A percentile compares a stretch with the other conserved stretches of the same genome.
These are phyloP conservation scores for Aspergillus neoniger DNA, from an alignment of 2,329 filamentous ascomycete species.

Conservation along the genomic window DNA sequence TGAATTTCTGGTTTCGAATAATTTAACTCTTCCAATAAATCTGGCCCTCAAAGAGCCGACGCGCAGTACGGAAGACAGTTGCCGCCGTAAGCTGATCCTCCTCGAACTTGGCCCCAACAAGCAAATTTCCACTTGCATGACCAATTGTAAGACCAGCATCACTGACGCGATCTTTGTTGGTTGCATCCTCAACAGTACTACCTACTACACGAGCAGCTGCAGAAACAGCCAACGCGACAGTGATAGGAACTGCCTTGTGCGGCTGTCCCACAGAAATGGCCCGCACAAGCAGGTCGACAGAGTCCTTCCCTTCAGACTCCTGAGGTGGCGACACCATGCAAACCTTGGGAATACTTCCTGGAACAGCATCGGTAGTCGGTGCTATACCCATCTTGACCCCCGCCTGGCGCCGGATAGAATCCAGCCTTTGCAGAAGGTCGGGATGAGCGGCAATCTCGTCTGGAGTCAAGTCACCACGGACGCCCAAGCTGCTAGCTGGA, in stretches of 20 bases:
- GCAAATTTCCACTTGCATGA: not conserved
- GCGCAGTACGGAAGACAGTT: not conserved
- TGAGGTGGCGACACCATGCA: slow-evolving; percentile 52
- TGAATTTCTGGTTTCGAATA: not conserved
- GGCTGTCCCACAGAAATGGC: slow-evolving; percentile 59
- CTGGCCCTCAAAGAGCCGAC: not conserved
- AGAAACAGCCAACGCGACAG: not conserved
- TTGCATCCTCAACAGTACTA: not conserved
- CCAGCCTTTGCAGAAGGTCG: slow-evolving; percentile 50
- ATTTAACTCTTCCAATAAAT: not conserved
- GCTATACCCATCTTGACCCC: slow-evolving; percentile 64
- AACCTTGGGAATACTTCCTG: slow-evolving; percentile 64
- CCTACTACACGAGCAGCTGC: not conserved
- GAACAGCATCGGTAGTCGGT: slow-evolving; percentile 45
- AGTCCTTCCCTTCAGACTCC: not conserved
- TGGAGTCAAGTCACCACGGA: slow-evolving; percentile 49
- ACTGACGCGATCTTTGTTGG: not conserved
- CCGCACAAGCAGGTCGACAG: slow-evolving; percentile 48
- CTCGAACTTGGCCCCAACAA: not conserved
- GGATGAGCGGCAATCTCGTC: slow-evolving; percentile 54
- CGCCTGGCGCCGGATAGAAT: slow-evolving; percentile 60
- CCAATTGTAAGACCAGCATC: not conserved
- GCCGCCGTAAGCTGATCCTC: not conserved
- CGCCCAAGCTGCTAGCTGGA: slow-evolving; percentile 53
- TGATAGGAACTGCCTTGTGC: slow-evolving; percentile 57